Evolutionary conservation across 768 basidiomycete species (phyloP).

Genomic region (Auricularia cornea): DNA sequence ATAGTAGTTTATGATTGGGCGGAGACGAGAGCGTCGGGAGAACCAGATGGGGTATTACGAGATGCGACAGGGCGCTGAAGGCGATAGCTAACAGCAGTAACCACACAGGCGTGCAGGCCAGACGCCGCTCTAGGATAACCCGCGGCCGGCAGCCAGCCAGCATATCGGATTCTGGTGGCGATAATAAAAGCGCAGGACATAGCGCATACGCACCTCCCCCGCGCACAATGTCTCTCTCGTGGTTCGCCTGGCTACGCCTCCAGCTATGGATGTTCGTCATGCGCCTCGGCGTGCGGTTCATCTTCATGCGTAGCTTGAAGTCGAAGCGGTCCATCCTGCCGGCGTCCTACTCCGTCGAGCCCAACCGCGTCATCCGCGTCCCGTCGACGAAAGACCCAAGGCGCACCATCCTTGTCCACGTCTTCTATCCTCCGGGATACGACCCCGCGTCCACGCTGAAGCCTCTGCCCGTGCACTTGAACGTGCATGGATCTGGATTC

Average conservation of each 20-base stretch:
- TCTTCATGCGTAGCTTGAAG: neutral
- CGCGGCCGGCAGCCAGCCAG: neutral
- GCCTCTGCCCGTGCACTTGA: constrained; percentile 6
- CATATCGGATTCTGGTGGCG: no score
- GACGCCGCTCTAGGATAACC: neutral
- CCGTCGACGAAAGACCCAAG: neutral
- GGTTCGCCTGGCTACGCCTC: neutral
- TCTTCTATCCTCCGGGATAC: constrained; percentile 7
- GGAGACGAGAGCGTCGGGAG: neutral
- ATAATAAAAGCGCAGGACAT: no score
- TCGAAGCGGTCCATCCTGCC: neutral
- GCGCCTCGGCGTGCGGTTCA: neutral
- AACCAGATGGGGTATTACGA: neutral
- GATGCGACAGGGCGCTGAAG: neutral
- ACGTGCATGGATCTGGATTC: constrained; percentile 2
- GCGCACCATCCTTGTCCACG: constrained; percentile 5
- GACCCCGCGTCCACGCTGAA: neutral
- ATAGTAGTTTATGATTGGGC: neutral
- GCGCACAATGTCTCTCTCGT: neutral
- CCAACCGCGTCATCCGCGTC: neutral
- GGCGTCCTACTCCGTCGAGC: neutral
- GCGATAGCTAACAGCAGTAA: neutral
- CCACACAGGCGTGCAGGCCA: neutral
- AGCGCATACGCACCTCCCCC: neutral
- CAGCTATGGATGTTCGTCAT: neutral